Base-by-base conservation (phyloP, 228 moss, liverwort and hornwort genomes). In the Sphagnum fallax region DNA sequence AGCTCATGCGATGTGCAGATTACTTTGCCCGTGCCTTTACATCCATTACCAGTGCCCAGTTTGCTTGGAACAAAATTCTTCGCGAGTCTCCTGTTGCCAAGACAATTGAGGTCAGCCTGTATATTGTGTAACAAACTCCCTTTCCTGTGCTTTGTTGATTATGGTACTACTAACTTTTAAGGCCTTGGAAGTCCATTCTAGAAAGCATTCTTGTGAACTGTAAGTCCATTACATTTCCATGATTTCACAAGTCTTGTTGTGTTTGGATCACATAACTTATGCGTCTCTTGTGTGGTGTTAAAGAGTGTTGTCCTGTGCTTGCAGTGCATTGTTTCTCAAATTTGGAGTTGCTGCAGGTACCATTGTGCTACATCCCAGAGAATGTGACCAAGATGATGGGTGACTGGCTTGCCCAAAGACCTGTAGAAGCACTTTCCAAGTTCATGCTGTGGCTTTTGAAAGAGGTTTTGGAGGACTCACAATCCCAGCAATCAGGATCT, bases 1-100 rank as follows among this genome's bases (percentile, higher is more conserved):
- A 94, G 79, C 82, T 98, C 51, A 79, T 89, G 73, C 85, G 94
- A 65, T 94, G 92, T 76, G 98, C 98, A 58, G 98, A 98, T 67
- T 98, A 79, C 65, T 98, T 94, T 52, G 90, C 82, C 4, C 90
- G 83, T 62, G 90, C 87, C 11, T 94, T 94, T 70, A 72, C 81
- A 66, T 74, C 89, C 63, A 90, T 98, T 66, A 78, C 90, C 59
- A 86, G 81, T 70, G 84, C 90, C 4, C 86, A 94, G 60, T 98
- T 98, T 64, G 75, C 87, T 2, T 98, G 98, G 98, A 90, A 92
- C 62, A 98, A 89, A 75, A 81, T 90, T 12, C 79, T 98, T 49
- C 91, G 93, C 51, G 98, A 98, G 75, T 78, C 84, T 50, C 81
- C 92, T 51, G 55, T 94, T 51, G 71, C 73, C 13, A 94, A 94